phyloP scores from a whole-genome alignment of 1,139 yeast species.

The Suhomyces maxii region DNA sequence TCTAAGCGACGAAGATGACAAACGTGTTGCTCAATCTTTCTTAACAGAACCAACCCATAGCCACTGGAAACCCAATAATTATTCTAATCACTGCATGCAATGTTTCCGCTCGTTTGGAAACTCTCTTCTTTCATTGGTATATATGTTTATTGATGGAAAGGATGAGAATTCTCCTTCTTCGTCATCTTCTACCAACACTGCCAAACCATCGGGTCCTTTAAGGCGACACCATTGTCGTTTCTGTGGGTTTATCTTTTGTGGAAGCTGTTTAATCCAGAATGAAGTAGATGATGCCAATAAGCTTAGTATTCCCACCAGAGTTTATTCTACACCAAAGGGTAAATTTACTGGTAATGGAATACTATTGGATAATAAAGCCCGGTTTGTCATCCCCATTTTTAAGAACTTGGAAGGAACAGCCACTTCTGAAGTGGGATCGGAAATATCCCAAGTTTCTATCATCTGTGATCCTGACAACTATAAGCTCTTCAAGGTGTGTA shows the following conservation, averaged over 20 bases:
- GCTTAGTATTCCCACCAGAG: conserved; percentile 6
- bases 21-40: conserved; percentile 2
- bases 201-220: conserved; percentile 8
- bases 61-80: conserved; percentile 46
- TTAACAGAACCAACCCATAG: conserved; percentile 37
- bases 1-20: neutral
- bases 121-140: conserved; percentile 19
- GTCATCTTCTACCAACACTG: neutral
- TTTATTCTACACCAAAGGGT: conserved; percentile 14
- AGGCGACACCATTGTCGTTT: conserved; percentile 48
- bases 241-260: conserved; percentile 43
- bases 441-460: conserved; percentile 2
- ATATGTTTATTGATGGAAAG: conserved; percentile 13
- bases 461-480: conserved; percentile 13
- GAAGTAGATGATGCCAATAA: conserved; percentile 13
- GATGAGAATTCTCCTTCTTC: neutral
- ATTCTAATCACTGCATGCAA: conserved; percentile 42
- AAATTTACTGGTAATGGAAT: conserved; percentile 22
- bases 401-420: conserved; percentile 19
- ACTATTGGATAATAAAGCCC: conserved; percentile 35
- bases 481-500: conserved; percentile 39
- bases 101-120: conserved; percentile 40
- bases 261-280: conserved; percentile 29
- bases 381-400: conserved; percentile 39
- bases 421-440: conserved; percentile 4